A percentile compares a stretch with the other conserved stretches of the same genome.
Evolutionary conservation across 2,329 filamentous ascomycete species (phyloP).

Genomic region (Sporothrix pseudoabietina): DNA sequence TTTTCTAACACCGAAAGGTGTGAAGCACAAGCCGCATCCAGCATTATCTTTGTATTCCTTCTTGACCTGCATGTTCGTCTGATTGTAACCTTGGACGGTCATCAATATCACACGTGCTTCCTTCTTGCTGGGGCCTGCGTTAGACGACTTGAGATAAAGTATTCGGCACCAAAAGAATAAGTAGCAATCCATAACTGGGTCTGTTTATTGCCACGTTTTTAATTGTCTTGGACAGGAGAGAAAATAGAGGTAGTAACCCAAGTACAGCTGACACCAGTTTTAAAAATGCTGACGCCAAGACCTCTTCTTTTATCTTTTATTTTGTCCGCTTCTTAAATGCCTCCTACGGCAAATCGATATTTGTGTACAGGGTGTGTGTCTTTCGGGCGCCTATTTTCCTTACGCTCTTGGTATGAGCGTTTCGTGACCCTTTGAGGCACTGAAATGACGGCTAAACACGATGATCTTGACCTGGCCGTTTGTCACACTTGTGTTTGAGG

Average conservation of each 20-base stretch:
- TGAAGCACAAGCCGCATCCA: not conserved
- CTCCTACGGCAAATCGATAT: no score
- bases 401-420: not conserved
- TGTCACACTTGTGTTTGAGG: constrained; percentile 11
- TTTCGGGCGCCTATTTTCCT: not conserved
- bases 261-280: not conserved
- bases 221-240: not conserved
- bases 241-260: constrained; percentile 16
- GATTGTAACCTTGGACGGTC: not conserved
- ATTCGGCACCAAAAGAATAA: no score
- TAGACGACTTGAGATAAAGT: not conserved
- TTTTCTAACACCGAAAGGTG: not conserved
- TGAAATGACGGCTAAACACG: not conserved
- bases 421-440: not conserved
- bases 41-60: not conserved
- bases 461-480: constrained; percentile 1
- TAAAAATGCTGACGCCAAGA: constrained; percentile 4
- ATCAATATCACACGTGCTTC: not conserved
- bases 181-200: not conserved
- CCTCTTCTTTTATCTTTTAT: not conserved
- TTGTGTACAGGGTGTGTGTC: not conserved
- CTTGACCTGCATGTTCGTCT: not conserved
- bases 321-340: not conserved
- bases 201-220: not conserved
- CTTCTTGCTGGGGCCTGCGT: not conserved